Base-by-base conservation (phyloP, 2,329 filamentous ascomycete species). In the Phialemonium atrogriseum region DNA sequence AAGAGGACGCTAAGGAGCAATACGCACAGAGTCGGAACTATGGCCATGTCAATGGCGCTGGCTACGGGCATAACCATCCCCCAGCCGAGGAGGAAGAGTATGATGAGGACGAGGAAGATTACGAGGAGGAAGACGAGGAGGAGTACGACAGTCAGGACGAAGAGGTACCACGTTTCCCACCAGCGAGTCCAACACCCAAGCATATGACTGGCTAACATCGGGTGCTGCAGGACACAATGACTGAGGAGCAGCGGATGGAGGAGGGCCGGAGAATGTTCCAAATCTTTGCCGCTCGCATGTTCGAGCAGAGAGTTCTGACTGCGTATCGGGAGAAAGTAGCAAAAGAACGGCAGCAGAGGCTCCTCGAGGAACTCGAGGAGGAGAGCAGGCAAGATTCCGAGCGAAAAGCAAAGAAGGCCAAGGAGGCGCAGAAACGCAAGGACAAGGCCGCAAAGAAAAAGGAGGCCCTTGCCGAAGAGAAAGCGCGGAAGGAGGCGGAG, bases 261-360 rank as follows among this genome's bases (percentile, higher is more conserved):
- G 91, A 98, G 66, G 91, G 91, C 39, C 78, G 91, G 35, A 75
- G 89, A 46, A 98, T 98, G 91, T 98, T 98, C 55, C 91, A 98
- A 57, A 96, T 98, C 56, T 98, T 98, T 58, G 91, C 91, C 39
- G 91, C 91, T 36, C 80, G 91, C 41, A 98, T 98, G 91, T 98
- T 98, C 57, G 91, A 98, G 62, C 91, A 98, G 57, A 75, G 91
- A 41, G 91, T 98, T 14, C 70, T 98, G 37, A 89, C 84, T 24
- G 91, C 91, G n/a, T 98, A 98, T 60, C 84, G 87, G 56, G 89
- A 96, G 62, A 95, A 95, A 56, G 89, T 98, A 4, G 86, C 91
- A 12, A 79, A 81, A 47, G 89, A 98, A 60, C 84, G 91, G 17
- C 89, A 95, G 52, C 72, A 84, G 50, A 87, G 87, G 54, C 77